These are phyloP conservation scores for Apiotrichum mycotoxinovorans DNA, from an alignment of 1,284 basidiomycete genomes.

Conservation along the genomic window DNA sequence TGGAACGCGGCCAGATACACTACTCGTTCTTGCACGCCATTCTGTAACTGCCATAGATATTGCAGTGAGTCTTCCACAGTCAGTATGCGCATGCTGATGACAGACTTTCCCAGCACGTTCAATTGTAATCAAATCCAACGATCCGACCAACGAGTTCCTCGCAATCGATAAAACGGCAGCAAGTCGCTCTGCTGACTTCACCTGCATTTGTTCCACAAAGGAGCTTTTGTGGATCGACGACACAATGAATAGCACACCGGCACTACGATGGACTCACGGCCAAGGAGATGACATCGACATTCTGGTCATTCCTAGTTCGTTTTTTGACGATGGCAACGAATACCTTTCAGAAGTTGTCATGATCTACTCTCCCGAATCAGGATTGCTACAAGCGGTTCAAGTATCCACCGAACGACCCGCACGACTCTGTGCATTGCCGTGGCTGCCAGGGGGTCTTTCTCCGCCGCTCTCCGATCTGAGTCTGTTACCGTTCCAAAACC, in stretches of 20 bases:
- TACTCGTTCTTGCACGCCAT: conserved; percentile 29
- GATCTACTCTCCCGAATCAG: neutral
- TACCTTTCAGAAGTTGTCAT: neutral
- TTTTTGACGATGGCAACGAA: too few relatives aligned
- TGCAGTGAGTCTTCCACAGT: conserved; percentile 15
- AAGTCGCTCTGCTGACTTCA: conserved; percentile 14
- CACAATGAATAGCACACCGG: conserved; percentile 1
- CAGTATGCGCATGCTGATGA: neutral
- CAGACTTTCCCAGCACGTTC: neutral
- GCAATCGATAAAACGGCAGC: conserved; percentile 30
- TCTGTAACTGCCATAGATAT: conserved; percentile 27
- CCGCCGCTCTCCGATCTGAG: neutral
- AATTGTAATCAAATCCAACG: neutral
- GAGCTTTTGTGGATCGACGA: conserved; percentile 41
- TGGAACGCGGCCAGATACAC: conserved; percentile 28
- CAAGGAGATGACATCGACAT: conserved; percentile 23
- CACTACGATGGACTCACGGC: conserved; percentile 34
- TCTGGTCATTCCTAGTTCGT: neutral
- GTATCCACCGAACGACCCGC: neutral
- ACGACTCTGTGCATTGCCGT: neutral
- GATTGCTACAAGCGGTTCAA: neutral
- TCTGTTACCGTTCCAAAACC: neutral
- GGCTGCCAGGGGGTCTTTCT: neutral
- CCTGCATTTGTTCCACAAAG: conserved; percentile 27
- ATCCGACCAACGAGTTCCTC: conserved; percentile 22